Base-by-base conservation (phyloP, 495 filamentous ascomycete species). In the Trypethelium eluteriae region DNA sequence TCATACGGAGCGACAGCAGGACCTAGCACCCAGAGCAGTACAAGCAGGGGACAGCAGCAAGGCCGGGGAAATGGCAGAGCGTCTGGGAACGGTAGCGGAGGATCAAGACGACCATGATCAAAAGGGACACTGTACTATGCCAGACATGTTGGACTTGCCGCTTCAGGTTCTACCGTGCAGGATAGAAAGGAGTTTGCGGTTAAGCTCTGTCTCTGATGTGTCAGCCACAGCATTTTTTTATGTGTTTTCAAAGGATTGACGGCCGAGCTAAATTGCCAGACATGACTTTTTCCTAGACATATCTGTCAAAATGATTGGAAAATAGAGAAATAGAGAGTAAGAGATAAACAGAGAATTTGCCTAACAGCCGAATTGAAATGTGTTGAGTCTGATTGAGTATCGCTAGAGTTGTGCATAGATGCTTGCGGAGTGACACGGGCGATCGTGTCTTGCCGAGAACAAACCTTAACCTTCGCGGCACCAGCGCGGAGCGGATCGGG, bases 201-300 rank as follows among this genome's bases (percentile, higher is more conserved):
- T 59, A 18, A 59, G 53, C 53, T 59, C 25, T 18, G 53, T 53
- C 10, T 59, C 53, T 11, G 53, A 36, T 59, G 53, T 36, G 53
- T 59, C 53, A 59, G 53, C 53, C 14, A 7, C 36, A 14, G 53
- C 53, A 32, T 36, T 59, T 7, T 18, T 1, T 59, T 59, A 59
- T 11, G 18, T 59, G 10, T 14, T 18, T 36, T 59, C 32, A 36
- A 18, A 14, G 1, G 12, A 18, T 5, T 12, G 1, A 25, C 25
- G 25, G 25, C 25, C 25, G 25, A 25, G 25, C 25, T 25, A 25
- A 25, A 25, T 25, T 25, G 25, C 25, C 25, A 25, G 25, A 25
- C 25, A 25, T 25, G 25, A 25, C 25, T 25, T 25, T 25, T 25
- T 25, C 25, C 25, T 25, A 25, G 0, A 25, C 25, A 25, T 25